Evolutionary conservation across 352 stramenopile genomes (phyloP), one percentile per base, ranked within the genome.

Genomic region (Pythium utonaiense): DNA sequence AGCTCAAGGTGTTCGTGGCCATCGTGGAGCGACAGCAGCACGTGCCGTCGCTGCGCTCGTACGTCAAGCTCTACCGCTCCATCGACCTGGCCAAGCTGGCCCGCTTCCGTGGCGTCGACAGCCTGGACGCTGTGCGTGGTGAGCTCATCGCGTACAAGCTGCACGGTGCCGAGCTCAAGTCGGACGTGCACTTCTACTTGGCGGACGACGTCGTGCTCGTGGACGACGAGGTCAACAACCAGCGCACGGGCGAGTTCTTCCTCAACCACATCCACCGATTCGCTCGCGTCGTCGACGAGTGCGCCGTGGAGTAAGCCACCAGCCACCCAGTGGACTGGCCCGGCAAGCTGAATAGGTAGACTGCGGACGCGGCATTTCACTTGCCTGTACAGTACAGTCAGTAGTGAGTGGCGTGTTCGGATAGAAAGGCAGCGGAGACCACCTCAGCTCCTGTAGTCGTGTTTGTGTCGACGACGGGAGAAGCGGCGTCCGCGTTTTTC

Each of bases 21-120:
- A 91, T 98, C 74, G 93, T 98, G 44, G 62, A 71, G 30, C 75
- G 82, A 40, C 89, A 98, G 69, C 71, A 88, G 58, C 83, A 87
- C 53, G 83, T 98, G 53, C 79, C 89, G 42, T 94, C 93, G 63
- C 81, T 99, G 48, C 77, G 94, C 54, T 98, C 90, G 49, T 98
- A 98, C 80, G 83, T 99, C 67, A 98, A 97, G 67, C 77, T 99
- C 7, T 99, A 99, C 78, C 97, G 93, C 7, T 98, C 93, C 45
- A 98, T 99, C 70, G 81, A 86, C 38, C 71, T 98, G 33, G 84
- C 83, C 36, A 99, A 99, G 78, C 81, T 99, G 24, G 91, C 91
- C 19, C 75, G 78, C 38, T 98, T 98, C 78, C 83, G 83, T 31
- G 86, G 82, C 51, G 74, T 95, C 51, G 83, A 91, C 16, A 47